Conservation (phyloP, 768 basidiomycete genomes). For the Gelatoporia subvermispora region DNA sequence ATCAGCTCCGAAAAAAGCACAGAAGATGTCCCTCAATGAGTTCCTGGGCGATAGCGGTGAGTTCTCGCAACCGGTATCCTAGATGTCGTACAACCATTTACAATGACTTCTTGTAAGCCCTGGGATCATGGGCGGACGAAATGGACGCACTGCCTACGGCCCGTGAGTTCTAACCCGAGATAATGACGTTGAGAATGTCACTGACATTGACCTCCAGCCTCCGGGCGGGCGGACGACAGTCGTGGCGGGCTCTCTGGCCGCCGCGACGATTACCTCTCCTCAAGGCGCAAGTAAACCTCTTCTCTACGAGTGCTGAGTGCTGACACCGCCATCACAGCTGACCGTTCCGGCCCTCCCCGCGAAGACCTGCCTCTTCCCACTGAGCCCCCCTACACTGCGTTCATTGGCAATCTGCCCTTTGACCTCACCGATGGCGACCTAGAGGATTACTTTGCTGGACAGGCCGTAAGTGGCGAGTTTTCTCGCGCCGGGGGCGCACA, state of each 20-base stretch:
- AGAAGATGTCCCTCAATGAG: conserved; percentile 90
- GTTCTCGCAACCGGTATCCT: conserved; percentile 8
- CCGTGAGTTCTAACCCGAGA: conserved; percentile 53
- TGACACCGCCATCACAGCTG: conserved; percentile 32
- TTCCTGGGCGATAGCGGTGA: conserved; percentile 85
- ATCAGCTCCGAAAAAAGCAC: conserved; percentile 82
- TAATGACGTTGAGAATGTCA: conserved; percentile 4
- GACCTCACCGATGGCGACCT: conserved; percentile 85
- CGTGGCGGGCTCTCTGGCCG: conserved; percentile 42
- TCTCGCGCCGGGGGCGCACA: neutral
- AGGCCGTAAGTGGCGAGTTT: conserved; percentile 40
- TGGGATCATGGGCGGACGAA: conserved; percentile 98
- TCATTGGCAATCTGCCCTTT: conserved; percentile 92
- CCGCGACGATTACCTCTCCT: conserved; percentile 62
- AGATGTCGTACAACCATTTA: conserved; percentile 3
- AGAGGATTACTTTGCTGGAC: conserved; percentile 69
- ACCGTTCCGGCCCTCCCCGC: conserved; percentile 59
- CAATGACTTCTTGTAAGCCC: conserved; percentile 39
- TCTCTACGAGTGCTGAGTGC: neutral
- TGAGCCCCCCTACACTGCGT: conserved; percentile 93
- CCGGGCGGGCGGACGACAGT: conserved; percentile 66
- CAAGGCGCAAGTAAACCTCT: conserved; percentile 47
- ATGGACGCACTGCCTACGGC: conserved; percentile 92
- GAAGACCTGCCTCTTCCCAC: conserved; percentile 97
- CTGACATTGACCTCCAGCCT: conserved; percentile 36